phyloP scores from a whole-genome alignment of 2,329 filamentous ascomycete species.

The Simplicillium sp. region DNA sequence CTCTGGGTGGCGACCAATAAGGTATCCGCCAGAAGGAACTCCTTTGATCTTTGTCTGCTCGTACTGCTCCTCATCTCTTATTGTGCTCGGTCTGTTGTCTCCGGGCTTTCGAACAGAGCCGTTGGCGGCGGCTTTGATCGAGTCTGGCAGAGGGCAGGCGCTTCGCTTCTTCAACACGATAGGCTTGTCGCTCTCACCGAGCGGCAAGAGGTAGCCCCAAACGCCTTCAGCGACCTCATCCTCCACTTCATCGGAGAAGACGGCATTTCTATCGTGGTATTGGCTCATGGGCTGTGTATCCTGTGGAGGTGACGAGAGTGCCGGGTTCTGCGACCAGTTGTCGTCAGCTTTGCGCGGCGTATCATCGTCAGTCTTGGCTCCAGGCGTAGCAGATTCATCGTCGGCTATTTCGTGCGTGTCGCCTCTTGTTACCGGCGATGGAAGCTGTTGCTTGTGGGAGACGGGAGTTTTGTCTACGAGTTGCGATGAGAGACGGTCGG shows the following conservation, averaged over 20 bases:
- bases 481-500: slow-evolving; percentile 57
- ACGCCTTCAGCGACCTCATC: slow-evolving; percentile 79
- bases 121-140: slow-evolving; percentile 24
- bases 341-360: slow-evolving; percentile 42
- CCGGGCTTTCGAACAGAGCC: slow-evolving; percentile 27
- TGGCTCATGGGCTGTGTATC: slow-evolving; percentile 56
- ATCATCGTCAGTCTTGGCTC: slow-evolving; percentile 45
- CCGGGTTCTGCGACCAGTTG: slow-evolving; percentile 31
- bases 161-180: slow-evolving; percentile 65
- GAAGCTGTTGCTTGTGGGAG: slow-evolving; percentile 58
- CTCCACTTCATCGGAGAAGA: slow-evolving; percentile 71
- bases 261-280: slow-evolving; percentile 61
- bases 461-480: slow-evolving; percentile 46
- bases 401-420: slow-evolving; percentile 46
- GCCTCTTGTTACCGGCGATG: slow-evolving; percentile 67
- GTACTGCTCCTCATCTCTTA: slow-evolving; percentile 49
- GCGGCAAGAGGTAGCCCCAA: slow-evolving; percentile 88
- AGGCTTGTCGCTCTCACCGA: slow-evolving; percentile 60
- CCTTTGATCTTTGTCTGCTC: slow-evolving; percentile 53
- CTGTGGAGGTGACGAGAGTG: slow-evolving; percentile 53
- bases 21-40: slow-evolving; percentile 68
- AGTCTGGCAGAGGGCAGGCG: slow-evolving; percentile 54
- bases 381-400: slow-evolving; percentile 62
- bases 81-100: slow-evolving; percentile 34
- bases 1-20: slow-evolving; percentile 88